Evolutionary conservation across 257 asterid species (phyloP), one percentile per base, ranked within the genome.

Genomic region (Solanum sejunctum): DNA sequence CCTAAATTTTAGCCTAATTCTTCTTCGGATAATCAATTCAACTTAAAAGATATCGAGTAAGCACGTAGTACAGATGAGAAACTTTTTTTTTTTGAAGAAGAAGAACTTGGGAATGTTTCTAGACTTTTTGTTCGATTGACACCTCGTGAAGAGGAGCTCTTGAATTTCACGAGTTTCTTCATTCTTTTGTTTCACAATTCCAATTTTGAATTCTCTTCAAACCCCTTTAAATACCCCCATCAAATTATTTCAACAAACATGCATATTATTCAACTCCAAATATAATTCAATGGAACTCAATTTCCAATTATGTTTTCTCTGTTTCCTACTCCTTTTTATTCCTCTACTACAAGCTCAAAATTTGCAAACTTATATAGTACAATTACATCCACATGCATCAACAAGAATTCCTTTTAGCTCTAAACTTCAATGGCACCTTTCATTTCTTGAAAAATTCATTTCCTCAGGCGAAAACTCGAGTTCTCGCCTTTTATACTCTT

Each of bases 401-500:
- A 85, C 93, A 0, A 93, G 87, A 45, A 84, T 92, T 6, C 47
- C 56, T 16, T 93, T 90, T 58, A 39, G 85, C 85, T 93, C 99
- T 23, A 90, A 84, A 71, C 90, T 87, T 52, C 92, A 89, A 9
- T 94, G 99, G 98, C 99, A 96, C 92, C 94, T 92, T 52, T 96
- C 98, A 1, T 87, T 94, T 85, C 89, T 96, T 39, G 93, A 90
- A n/a, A 88, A 87, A 9, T 84, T 92, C 82, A 75, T 91, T 81
- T 87, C 94, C 3, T 26, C 67, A 2, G 88, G 85, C 3, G 87
- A 84, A 3, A 90, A 91, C 21, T 80, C 92, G 12, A 88, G 93
- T 20, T 91, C 95, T 0, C 94, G 98, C 67, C 93, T 96, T 47
- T n/a, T 96, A 21, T 96, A 96, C 81, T 96, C 99, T 10, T 96